Percentiles rank a stretch among this genome's conserved stretches.
These are phyloP conservation scores for Aspergillus egyptiacus DNA, from an alignment of 495 filamentous ascomycete species.

Conservation along the genomic window DNA sequence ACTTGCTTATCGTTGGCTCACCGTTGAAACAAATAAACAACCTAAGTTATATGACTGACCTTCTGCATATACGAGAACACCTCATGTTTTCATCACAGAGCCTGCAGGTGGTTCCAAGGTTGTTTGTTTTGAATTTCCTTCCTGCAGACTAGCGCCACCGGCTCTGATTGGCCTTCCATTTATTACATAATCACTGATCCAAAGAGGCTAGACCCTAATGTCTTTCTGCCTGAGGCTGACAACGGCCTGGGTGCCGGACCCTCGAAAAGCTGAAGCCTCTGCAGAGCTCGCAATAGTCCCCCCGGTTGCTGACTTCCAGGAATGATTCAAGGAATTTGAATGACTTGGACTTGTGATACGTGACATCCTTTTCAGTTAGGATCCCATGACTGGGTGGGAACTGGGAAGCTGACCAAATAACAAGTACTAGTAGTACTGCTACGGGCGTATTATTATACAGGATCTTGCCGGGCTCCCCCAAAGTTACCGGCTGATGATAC, in stretches of 20 bases:
- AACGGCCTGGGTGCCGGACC: too few species aligned
- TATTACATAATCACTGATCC: not conserved
- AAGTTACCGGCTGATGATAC: too few species aligned
- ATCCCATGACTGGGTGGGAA: not conserved
- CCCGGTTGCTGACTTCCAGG: too few species aligned
- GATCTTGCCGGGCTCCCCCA: too few species aligned
- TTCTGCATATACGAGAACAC: too few species aligned
- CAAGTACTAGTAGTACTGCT: not conserved
- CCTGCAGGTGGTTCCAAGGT: not conserved
- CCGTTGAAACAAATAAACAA: too few species aligned
- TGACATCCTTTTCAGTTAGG: constrained; percentile 3
- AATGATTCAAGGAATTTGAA: not conserved
- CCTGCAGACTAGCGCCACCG: constrained; percentile 12
- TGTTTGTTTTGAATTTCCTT: constrained; percentile 38
- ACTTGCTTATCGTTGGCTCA: too few species aligned
- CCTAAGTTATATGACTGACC: too few species aligned
- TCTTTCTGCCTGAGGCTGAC: not conserved
- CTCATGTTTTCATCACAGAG: too few species aligned
- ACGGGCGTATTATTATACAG: not conserved
- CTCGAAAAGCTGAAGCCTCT: too few species aligned
- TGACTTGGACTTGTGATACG: constrained; percentile 4
- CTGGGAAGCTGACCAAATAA: not conserved
- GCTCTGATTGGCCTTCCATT: not conserved
- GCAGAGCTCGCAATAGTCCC: too few species aligned
- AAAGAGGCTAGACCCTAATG: not conserved